Conservation (phyloP, 202 grass and related monocot species). For the Setaria italica region DNA sequence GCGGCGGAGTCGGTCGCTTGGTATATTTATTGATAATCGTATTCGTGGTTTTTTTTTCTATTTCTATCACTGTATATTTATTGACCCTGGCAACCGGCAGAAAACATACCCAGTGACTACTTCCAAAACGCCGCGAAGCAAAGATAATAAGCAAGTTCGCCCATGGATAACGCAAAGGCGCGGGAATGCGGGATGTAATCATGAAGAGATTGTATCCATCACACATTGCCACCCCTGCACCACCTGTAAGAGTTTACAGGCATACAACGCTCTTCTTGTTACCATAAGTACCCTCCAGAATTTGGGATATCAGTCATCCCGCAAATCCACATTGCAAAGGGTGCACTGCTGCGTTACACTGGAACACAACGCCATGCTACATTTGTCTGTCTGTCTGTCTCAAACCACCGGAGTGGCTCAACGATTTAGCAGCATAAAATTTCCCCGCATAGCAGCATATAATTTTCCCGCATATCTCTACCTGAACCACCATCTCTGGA, state of each 20-base stretch:
- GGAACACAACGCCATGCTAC: neutral
- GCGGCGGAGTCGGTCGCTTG: too few relatives aligned
- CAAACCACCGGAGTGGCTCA: neutral
- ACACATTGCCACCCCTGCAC: neutral
- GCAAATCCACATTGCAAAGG: neutral
- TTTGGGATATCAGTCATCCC: neutral
- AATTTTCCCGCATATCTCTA: constrained; percentile 27
- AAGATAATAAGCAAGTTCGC: too few relatives aligned
- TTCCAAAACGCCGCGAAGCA: too few relatives aligned
- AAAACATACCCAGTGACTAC: too few relatives aligned
- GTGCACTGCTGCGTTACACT: constrained; percentile 10
- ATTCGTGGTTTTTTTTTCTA: too few relatives aligned
- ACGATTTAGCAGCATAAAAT: too few relatives aligned
- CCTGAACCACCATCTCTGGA: constrained; percentile 92
- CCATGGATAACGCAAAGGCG: neutral
- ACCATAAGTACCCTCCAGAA: neutral
- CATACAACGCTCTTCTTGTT: constrained; percentile 22
- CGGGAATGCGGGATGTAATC: too few relatives aligned
- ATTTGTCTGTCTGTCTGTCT: neutral
- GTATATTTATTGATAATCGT: too few relatives aligned
- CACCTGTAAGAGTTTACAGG: neutral
- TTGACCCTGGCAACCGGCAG: too few relatives aligned
- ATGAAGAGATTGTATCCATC: neutral
- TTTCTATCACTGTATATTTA: too few relatives aligned
- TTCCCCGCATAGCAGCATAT: too few relatives aligned